Evolutionary conservation across 805 yeast genomes (phyloP), one percentile per base, ranked within the genome.

Genomic region (Dipodascopsis tothii): DNA sequence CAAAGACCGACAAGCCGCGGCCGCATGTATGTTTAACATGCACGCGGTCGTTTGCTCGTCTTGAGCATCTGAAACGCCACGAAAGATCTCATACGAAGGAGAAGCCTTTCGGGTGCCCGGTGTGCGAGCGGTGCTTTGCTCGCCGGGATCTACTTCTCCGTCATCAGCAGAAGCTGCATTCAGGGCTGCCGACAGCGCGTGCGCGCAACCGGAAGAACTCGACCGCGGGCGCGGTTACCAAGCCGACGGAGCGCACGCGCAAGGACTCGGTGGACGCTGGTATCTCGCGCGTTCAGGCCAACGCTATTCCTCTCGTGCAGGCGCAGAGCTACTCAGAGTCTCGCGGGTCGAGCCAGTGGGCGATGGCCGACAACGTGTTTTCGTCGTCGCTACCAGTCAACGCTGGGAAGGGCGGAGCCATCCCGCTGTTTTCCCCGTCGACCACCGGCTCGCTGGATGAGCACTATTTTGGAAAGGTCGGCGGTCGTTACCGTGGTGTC

Each of bases 41-140:
- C 61, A 85, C 96, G 1, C 72, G 98, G 48, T 95, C 95, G 2
- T 92, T 92, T 73, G 98, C 96, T 1, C 74, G 98, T 43, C 71
- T 85, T 39, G 98, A 90, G 64, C 98, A 90, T 64, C 71, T 92
- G 58, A 87, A 84, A 63, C 78, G 98, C 45, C 98, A 90, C 60
- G 94, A 87, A 56, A 70, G 96, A 33, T 81, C 94, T 0, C 98
- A 90, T 62, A 90, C 98, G 6, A 85, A 88, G 61, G 96, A 88
- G 64, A 87, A 87, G 61, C 97, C 97, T 1, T 90, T 82, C 66
- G 92, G 85, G 60, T 90, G 98, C 66, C 94, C 94, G 2, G 88
- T 88, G 5, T 90, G 97, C 64, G 96, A 95, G 27, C 77, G 97
- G 39, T 84, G 95, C 60, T 90, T 92, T 67, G 96, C 97, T 3